These are phyloP conservation scores for Gossypium sturtianum DNA, from an alignment of 345 rosid genomes.

Conservation along the genomic window DNA sequence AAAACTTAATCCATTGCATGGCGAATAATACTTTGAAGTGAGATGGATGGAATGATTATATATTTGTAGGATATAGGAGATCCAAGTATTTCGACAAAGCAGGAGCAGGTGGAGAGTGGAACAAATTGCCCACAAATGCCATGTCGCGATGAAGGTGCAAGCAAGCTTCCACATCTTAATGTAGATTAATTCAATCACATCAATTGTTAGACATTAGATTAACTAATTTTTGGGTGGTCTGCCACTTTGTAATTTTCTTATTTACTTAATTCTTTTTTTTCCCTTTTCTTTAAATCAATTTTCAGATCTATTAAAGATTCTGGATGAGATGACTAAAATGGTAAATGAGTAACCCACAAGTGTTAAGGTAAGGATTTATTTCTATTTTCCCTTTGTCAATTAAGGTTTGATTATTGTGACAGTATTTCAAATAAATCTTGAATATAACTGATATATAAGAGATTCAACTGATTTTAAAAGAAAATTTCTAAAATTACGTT, in stretches of 20 bases:
- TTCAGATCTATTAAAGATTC: neutral
- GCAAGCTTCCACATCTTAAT: conserved; percentile 9
- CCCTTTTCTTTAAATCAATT: neutral
- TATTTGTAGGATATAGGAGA: conserved; percentile 16
- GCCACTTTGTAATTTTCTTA: neutral
- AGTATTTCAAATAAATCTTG: no score
- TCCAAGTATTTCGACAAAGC: conserved; percentile 15
- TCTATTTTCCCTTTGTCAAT: no score
- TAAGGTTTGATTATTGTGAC: no score
- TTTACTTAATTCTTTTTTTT: neutral
- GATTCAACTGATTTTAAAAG: no score
- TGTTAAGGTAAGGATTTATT: no score
- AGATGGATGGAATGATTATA: no score
- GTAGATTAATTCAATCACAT: conserved; percentile 1
- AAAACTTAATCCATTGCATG: neutral
- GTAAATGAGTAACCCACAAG: no score
- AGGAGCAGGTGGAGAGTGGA: conserved; percentile 15
- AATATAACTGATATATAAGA: no score
- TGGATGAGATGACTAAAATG: neutral
- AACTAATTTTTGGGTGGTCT: neutral
- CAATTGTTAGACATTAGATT: neutral
- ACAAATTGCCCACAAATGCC: conserved; percentile 23
- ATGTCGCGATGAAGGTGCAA: conserved; percentile 21
- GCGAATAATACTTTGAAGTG: neutral
- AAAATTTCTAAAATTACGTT: no score